These are phyloP conservation scores for Tulasnella calospora DNA, from an alignment of 768 basidiomycete species.

Conservation along the genomic window DNA sequence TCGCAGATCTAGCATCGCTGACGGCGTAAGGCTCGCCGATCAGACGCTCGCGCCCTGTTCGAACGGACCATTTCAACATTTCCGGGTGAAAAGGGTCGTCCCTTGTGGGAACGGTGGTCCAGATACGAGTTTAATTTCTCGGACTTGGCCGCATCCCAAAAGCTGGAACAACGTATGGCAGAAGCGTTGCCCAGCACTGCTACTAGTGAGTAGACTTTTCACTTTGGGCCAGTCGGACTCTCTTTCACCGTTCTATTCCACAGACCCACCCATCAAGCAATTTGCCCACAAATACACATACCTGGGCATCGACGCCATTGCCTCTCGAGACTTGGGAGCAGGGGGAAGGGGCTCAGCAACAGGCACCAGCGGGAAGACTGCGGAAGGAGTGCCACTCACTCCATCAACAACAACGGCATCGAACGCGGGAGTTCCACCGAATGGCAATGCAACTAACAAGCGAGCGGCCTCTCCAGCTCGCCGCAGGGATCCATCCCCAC, in stretches of 20 bases:
- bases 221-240: background rate
- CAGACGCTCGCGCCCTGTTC: constrained; percentile 94
- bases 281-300: constrained; percentile 82
- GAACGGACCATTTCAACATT: constrained; percentile 81
- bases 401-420: constrained; percentile 7
- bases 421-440: constrained; percentile 7
- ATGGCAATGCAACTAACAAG: constrained; percentile 12
- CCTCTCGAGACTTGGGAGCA: constrained; percentile 81
- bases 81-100: constrained; percentile 68
- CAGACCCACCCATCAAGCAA: constrained; percentile 83
- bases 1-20: background rate
- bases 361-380: background rate
- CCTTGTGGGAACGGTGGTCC: constrained; percentile 95
- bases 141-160: constrained; percentile 80
- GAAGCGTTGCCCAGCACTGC: constrained; percentile 82
- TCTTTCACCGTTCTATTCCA: background rate
- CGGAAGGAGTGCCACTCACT: background rate
- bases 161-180: constrained; percentile 82
- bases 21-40: background rate
- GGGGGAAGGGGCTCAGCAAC: constrained; percentile 35
- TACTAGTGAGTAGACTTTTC: constrained; percentile 30
- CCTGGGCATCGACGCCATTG: constrained; percentile 80
- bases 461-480: constrained; percentile 26
- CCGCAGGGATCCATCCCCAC: constrained; percentile 28
- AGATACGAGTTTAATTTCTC: constrained; percentile 93